Percentiles rank a stretch among this genome's conserved stretches.
Conservation (phyloP, 768 basidiomycete genomes). For the Boletus patriciae region DNA sequence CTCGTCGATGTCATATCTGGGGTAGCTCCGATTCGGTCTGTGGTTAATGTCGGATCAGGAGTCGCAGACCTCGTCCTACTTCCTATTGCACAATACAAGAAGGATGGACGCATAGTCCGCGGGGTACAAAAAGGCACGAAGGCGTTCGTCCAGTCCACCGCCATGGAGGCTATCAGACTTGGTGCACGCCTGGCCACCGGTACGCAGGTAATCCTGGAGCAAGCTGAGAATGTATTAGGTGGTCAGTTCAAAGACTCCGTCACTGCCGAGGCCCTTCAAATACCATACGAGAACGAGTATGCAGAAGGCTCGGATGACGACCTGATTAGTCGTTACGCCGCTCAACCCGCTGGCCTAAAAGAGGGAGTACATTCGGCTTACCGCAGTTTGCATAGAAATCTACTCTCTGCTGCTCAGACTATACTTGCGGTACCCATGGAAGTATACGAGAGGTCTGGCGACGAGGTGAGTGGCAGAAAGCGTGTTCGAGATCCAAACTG, state of each 20-base stretch:
- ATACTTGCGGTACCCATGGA: constrained; percentile 99
- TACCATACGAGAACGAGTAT: constrained; percentile 35
- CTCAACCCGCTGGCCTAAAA: constrained; percentile 79
- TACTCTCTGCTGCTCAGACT: constrained; percentile 95
- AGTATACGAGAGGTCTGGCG: constrained; percentile 91
- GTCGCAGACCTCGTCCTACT: constrained; percentile 94
- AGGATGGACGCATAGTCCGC: constrained; percentile 88
- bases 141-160: constrained; percentile 91
- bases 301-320: constrained; percentile 46
- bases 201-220: constrained; percentile 96
- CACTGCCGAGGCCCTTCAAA: constrained; percentile 65
- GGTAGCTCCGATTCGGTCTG: constrained; percentile 91
- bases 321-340: constrained; percentile 83
- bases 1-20: constrained; percentile 96
- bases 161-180: constrained; percentile 92
- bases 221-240: constrained; percentile 88
- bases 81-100: constrained; percentile 96
- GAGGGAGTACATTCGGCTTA: constrained; percentile 95
- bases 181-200: constrained; percentile 94
- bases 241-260: constrained; percentile 68
- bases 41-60: constrained; percentile 97
- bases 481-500: neutral
- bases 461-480: constrained; percentile 58
- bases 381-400: constrained; percentile 77
- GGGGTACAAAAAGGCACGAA: constrained; percentile 94